Evolutionary conservation across 2,329 filamentous ascomycete species (phyloP).

Genomic region (Didymella keratinophila): DNA sequence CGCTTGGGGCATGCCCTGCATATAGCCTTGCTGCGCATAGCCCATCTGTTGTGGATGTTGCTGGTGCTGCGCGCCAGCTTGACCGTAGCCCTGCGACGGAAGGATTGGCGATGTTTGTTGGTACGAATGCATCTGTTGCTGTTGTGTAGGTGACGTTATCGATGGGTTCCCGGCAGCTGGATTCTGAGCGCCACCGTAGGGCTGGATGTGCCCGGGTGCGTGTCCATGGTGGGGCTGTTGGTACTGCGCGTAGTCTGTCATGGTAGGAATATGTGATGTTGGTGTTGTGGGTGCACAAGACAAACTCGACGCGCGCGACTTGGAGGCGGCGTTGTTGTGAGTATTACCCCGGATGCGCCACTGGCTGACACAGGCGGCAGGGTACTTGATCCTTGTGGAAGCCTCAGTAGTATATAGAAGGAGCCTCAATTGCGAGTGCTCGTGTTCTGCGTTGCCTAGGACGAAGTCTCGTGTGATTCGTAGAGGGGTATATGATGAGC

Average conservation of each 20-base stretch:
- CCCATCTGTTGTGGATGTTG: constrained; percentile 75
- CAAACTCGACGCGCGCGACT: constrained; percentile 35
- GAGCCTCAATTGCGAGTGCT: constrained; percentile 28
- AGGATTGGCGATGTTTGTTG: constrained; percentile 81
- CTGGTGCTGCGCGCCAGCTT: constrained; percentile 68
- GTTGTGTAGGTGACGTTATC: constrained; percentile 76
- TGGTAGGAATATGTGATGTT: constrained; percentile 31
- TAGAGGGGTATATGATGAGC: constrained; percentile 30
- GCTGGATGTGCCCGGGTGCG: constrained; percentile 52
- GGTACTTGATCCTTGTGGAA: constrained; percentile 31
- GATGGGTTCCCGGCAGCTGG: constrained; percentile 50
- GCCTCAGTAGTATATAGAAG: constrained; percentile 24
- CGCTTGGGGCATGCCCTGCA: constrained; percentile 73
- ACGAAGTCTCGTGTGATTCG: constrained; percentile 26
- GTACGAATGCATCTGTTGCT: constrained; percentile 58
- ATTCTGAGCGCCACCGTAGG: constrained; percentile 49
- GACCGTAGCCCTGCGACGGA: constrained; percentile 74
- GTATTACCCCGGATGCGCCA: constrained; percentile 47
- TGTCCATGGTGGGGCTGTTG: constrained; percentile 58
- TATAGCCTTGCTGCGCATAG: constrained; percentile 82
- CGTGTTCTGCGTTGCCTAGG: constrained; percentile 39
- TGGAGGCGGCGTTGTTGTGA: constrained; percentile 34
- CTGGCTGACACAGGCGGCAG: constrained; percentile 38
- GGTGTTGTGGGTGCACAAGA: constrained; percentile 34
- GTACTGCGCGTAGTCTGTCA: constrained; percentile 60